A percentile compares a stretch with the other conserved stretches of the same genome.
Conservation (phyloP, 148 eudicot species). For the Euryodendron excelsum region DNA sequence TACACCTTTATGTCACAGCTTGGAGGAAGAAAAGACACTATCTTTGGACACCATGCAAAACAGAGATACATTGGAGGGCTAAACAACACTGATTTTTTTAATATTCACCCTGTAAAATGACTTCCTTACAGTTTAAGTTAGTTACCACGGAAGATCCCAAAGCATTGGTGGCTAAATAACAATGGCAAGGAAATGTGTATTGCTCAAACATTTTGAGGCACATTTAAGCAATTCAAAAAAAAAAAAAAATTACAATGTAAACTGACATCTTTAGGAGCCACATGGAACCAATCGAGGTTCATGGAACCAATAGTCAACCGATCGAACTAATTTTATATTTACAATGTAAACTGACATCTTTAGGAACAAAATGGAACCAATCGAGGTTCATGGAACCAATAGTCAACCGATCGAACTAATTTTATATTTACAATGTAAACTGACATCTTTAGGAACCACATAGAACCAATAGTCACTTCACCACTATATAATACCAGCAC, state of each 20-base stretch:
- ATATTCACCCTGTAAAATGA: background rate
- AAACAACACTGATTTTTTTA: background rate
- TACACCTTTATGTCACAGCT: background rate
- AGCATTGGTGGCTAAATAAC: background rate
- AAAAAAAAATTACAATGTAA: background rate
- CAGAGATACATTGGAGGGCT: background rate
- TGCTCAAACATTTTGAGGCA: background rate
- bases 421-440: too few species aligned
- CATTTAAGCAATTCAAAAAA: slow-evolving; percentile 1
- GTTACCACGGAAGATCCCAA: background rate
- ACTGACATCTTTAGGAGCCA: background rate
- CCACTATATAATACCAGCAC: background rate
- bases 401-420: too few species aligned
- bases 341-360: too few species aligned
- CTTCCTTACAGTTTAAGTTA: background rate
- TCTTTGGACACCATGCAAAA: background rate
- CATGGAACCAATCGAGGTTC: background rate
- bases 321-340: too few species aligned
- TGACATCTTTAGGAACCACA: background rate
- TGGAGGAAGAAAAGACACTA: background rate
- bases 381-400: too few species aligned
- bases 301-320: too few species aligned
- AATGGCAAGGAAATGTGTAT: too few species aligned
- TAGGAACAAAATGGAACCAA: too few species aligned
- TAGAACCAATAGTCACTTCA: background rate